These are phyloP conservation scores for Fagus crenata DNA, from an alignment of 306 rosid genomes.

Conservation along the genomic window DNA sequence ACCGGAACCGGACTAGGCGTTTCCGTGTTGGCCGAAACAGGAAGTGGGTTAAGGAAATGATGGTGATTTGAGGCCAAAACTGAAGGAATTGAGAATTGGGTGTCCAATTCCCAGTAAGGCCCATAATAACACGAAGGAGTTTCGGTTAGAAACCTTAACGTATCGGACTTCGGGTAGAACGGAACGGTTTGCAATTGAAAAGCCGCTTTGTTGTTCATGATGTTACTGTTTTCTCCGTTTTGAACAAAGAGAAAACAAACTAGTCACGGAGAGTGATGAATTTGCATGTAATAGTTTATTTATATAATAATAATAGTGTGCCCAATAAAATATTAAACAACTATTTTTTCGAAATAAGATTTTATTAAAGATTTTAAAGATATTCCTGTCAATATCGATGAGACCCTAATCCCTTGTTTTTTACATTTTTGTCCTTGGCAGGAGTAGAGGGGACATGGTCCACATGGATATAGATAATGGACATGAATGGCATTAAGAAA, in stretches of 20 bases:
- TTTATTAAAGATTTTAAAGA: constrained; percentile 14
- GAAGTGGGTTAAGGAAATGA: neutral
- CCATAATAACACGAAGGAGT: constrained; percentile 9
- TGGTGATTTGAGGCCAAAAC: constrained; percentile 13
- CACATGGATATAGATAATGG: too few species aligned
- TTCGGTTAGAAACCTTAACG: constrained; percentile 12
- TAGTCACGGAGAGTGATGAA: neutral
- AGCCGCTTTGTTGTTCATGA: constrained; percentile 15
- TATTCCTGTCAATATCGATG: constrained; percentile 52
- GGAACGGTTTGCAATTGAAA: constrained; percentile 6
- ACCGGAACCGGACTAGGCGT: neutral
- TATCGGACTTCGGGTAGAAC: constrained; percentile 17
- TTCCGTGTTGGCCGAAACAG: neutral
- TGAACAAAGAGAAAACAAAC: neutral
- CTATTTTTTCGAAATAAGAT: neutral
- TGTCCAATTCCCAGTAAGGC: neutral
- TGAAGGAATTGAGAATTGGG: constrained; percentile 27
- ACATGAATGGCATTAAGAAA: neutral
- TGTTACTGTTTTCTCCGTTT: neutral
- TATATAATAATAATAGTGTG: neutral
- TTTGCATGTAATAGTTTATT: constrained; percentile 6
- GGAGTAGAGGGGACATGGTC: neutral
- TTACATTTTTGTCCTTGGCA: constrained; percentile 23
- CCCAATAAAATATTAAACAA: too few species aligned
- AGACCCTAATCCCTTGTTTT: constrained; percentile 50